Base-by-base conservation (phyloP, 1,284 basidiomycete genomes). In the Pseudozyma hubeiensis region DNA sequence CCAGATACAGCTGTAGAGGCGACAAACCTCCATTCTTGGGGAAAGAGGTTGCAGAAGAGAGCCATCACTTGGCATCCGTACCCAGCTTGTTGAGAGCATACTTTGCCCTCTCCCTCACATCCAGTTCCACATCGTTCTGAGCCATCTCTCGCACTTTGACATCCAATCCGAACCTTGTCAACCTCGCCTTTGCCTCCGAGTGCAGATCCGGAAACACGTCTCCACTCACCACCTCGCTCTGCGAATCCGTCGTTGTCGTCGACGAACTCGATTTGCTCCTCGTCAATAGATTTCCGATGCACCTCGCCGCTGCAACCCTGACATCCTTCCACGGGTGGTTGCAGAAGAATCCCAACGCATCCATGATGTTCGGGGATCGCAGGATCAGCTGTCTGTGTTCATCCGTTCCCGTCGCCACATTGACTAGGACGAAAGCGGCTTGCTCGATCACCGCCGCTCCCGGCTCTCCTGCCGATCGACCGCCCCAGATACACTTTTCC, bases 381-480 rank as follows among this genome's bases (percentile, higher is more conserved):
- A 80, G 34, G 11, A 84, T 31, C 35, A 57, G 17, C 30, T 56
- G 59, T 10, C 76, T 55, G 43, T 76, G 75, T 34, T 40, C 33
- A 19, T 75, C 77, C 8, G 51, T 68, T 5, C 82, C 80, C n/a
- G 82, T 73, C 0, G 82, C 79, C 0, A 84, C 34, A 40, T 84
- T 83, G 40, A 77, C 77, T 5, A 83, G 63, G 10, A 78, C 58
- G 44, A 63, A 81, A 0, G 79, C 80, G 16, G 72, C 75, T 52
- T 83, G 81, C 44, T 77, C 79, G 13, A 76, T 71, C 5, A 75
- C 75, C 7, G 64, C 58, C 17, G 67, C 74, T 30, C 67, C 56
- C 4, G 55, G 59, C 31, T 74, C 62, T 10, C 64, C 64, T 19
- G 58, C 70, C 8, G 60, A 62, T n/a, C 57, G 58, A 5, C 61